Base-by-base conservation (phyloP, 2,329 filamentous ascomycete genomes). In the Dothistroma pini region DNA sequence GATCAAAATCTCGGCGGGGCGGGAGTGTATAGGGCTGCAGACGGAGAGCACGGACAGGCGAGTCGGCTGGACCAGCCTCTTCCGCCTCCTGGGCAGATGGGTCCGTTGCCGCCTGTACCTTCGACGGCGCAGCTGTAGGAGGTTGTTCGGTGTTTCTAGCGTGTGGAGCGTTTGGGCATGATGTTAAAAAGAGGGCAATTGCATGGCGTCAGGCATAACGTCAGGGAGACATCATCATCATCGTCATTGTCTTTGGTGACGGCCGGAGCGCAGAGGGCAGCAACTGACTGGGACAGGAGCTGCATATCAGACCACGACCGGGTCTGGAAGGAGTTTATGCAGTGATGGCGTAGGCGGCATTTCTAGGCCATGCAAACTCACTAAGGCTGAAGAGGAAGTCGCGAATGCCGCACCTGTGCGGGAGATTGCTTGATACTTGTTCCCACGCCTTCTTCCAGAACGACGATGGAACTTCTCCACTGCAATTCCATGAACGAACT, bases 1-100 rank as follows among this genome's bases (percentile, higher is more conserved):
- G 71, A 75, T 58, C 74, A 75, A 63, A 69, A 67, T 48, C 68
- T 66, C 44, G 53, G 59, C 35, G 51, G n/a, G n/a, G 16, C 58
- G 41, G 41, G 41, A 41, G 52, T 60, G 60, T 51, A 59, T 22
- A 35, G 60, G 54, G 44, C 60, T 52, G 60, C 51, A 60, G 52
- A 64, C 53, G 49, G 61, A 47, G 57, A 64, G 53, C 63, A 66
- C 44, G 57, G 65, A 55, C 63, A 66, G 60, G 52, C 58, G 38
- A 68, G 63, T 60, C 51, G 61, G 62, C 60, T 38, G 53, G 58
- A 38, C 49, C 61, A n/a, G 21, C 63, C 52, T 56, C 61, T 50
- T 57, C 59, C 38, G 50, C 56, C 29, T 21, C 51, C 31, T 32
- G 51, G 51, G n/a, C 25, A 44, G 41, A 44, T 32, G 51, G 51